Evolutionary conservation across 2,329 filamentous ascomycete genomes (phyloP), one percentile per base, ranked within the genome.

Genomic region (Fusarium sp.): DNA sequence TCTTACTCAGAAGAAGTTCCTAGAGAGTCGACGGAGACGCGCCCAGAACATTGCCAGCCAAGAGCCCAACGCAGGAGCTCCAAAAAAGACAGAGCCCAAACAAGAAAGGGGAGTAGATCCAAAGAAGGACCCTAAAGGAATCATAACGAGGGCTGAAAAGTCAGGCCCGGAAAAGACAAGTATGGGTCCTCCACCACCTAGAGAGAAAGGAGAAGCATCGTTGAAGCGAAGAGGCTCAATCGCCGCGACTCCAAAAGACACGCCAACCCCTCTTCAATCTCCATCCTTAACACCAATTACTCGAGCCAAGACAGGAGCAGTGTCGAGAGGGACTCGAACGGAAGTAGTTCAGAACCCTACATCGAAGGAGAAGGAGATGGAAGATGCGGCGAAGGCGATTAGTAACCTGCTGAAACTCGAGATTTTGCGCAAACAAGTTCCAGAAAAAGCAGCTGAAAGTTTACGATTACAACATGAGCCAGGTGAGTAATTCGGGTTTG

Each of bases 321-420:
- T 35, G 3, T 15, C 14, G 17, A 35, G 17, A 8, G 4, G 2
- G 9, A 11, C 26, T 30, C 26, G 14, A 2, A 3, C 35, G 17
- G 37, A 23, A 2, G 2, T 14, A 2, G 26, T n/a, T 0, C 12
- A 46, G 3, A 46, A 30, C 1, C 13, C 27, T 14, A 13, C 17
- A 4, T 15, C n/a, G 1, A 57, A n/a, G 14, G 54, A 57, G 23
- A 57, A 37, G 7, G 54, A 57, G 13, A 48, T 10, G 14, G 9
- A 45, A 18, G 41, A n/a, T 13, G 32, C 44, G 20, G 54, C 20
- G 4, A 44, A 20, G 0, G 44, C 18, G 2, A 38, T 57, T 5
- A 15, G 30, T 2, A 15, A 26, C 2, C 23, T 57, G 6, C 32
- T 57, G 2, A 57, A 57, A 38, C 18, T 57, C 5, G 18, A 27